Evolutionary conservation across 208 protist species (phyloP).

Genomic region (Kentomonas sorsogonicus): DNA sequence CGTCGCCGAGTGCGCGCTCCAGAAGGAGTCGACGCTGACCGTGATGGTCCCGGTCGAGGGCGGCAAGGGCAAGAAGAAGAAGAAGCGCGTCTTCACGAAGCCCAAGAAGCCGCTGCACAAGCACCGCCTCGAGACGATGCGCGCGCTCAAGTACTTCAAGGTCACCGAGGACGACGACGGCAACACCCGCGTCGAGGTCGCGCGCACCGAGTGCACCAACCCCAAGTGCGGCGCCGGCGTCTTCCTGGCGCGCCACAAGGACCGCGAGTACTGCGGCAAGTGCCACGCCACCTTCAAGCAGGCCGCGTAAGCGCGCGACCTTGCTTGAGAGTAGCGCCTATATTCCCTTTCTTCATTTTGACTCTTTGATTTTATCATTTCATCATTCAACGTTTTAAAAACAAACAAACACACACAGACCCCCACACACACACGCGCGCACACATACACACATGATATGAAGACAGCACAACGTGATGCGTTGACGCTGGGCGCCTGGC

Average conservation of each 20-base stretch:
- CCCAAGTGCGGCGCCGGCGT: constrained; percentile 95
- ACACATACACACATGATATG: too few relatives aligned
- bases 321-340: constrained; percentile 14
- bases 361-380: constrained; percentile 2
- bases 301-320: too few relatives aligned
- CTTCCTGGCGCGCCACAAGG: constrained; percentile 98
- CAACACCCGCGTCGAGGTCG: constrained; percentile 95
- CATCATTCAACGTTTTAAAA: not conserved
- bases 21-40: constrained; percentile 86
- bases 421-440: too few relatives aligned
- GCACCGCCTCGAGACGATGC: constrained; percentile 99
- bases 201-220: constrained; percentile 94
- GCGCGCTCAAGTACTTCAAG: constrained; percentile 99
- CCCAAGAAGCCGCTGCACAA: constrained; percentile 99
- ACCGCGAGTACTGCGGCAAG: constrained; percentile 99
- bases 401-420: too few relatives aligned
- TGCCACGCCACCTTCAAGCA: constrained; percentile 95
- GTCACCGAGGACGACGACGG: constrained; percentile 95
- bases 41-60: constrained; percentile 86
- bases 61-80: constrained; percentile 98
- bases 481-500: too few relatives aligned
- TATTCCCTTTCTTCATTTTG: constrained; percentile 9
- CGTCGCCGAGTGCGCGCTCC: constrained; percentile 66
- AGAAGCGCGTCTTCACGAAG: constrained; percentile 99
- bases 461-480: too few relatives aligned